Percentiles rank a stretch among this genome's conserved stretches.
Conservation (phyloP, 805 yeast genomes). For the Cyberlindnera americana region DNA sequence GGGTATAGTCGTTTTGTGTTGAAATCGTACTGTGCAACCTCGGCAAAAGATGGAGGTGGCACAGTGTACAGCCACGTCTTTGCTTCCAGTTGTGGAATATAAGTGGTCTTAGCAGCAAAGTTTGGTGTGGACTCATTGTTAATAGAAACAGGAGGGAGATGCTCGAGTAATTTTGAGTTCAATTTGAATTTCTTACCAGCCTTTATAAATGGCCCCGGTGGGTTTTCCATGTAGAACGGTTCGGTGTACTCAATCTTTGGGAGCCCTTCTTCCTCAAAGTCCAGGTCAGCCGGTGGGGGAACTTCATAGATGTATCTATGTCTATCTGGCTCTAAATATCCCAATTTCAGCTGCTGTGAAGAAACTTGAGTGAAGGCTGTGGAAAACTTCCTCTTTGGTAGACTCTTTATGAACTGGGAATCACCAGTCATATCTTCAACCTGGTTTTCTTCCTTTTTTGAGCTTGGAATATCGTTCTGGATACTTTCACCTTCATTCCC, state of each 20-base stretch:
- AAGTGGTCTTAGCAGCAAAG: not conserved
- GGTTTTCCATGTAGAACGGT: slow-evolving; percentile 56
- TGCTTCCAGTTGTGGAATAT: not conserved
- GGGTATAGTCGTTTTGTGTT: slow-evolving; percentile 14
- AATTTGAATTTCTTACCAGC: slow-evolving; percentile 64
- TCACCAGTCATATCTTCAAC: slow-evolving; percentile 9
- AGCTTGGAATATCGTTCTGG: not conserved
- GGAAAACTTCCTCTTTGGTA: slow-evolving; percentile 10
- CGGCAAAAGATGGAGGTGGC: slow-evolving; percentile 44
- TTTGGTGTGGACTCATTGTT: slow-evolving; percentile 17
- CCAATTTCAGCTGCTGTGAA: slow-evolving; percentile 2
- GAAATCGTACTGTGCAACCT: slow-evolving; percentile 27
- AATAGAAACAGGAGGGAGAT: slow-evolving; percentile 30
- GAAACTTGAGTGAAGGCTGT: slow-evolving; percentile 3
- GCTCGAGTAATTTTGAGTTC: slow-evolving; percentile 34
- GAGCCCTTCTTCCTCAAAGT: slow-evolving; percentile 45
- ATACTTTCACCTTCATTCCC: slow-evolving; percentile 1
- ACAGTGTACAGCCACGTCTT: slow-evolving; percentile 43
- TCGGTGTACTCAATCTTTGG: slow-evolving; percentile 53
- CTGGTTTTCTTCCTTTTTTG: not conserved
- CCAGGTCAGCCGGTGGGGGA: slow-evolving; percentile 22
- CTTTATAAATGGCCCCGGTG: slow-evolving; percentile 53
- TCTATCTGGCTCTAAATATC: not conserved
- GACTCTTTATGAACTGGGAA: slow-evolving; percentile 7
- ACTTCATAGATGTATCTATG: slow-evolving; percentile 9